Conservation (phyloP, 1,139 yeast species). For the Debaryomyces psychrophilus region DNA sequence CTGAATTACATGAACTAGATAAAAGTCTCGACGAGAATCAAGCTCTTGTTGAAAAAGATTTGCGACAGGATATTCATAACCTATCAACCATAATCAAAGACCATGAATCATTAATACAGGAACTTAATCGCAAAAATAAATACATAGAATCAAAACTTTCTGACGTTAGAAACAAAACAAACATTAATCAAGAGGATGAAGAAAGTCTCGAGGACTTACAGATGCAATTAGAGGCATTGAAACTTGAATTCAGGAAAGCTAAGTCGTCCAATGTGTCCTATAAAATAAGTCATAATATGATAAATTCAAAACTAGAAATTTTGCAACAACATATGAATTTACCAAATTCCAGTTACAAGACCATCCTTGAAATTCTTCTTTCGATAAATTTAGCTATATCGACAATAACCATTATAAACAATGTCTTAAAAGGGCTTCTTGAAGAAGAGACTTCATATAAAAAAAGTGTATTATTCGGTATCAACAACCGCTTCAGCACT, state of each 20-base stretch:
- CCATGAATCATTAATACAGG: slow-evolving; percentile 30
- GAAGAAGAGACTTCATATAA: neutral
- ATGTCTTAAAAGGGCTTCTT: neutral
- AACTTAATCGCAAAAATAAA: slow-evolving; percentile 36
- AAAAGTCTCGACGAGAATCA: slow-evolving; percentile 66
- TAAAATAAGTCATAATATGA: neutral
- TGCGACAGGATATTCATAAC: slow-evolving; percentile 46
- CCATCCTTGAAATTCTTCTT: neutral
- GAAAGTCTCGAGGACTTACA: slow-evolving; percentile 5
- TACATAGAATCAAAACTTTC: slow-evolving; percentile 25
- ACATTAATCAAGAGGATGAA: neutral
- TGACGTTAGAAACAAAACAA: slow-evolving; percentile 8
- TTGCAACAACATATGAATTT: neutral
- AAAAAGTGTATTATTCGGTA: neutral
- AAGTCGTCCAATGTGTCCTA: slow-evolving; percentile 17
- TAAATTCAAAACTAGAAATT: neutral
- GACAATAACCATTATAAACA: neutral
- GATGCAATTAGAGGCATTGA: slow-evolving; percentile 20
- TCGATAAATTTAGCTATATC: neutral
- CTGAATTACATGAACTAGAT: slow-evolving; percentile 61
- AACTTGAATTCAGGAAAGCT: slow-evolving; percentile 20
- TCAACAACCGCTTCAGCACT: neutral
- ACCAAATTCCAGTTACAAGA: neutral
- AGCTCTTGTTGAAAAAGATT: slow-evolving; percentile 55
- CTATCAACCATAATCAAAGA: slow-evolving; percentile 31